Percentiles rank a stretch among this genome's conserved stretches.
phyloP scores from a whole-genome alignment of 148 eudicot genomes.

The Rhododendron ovatum region DNA sequence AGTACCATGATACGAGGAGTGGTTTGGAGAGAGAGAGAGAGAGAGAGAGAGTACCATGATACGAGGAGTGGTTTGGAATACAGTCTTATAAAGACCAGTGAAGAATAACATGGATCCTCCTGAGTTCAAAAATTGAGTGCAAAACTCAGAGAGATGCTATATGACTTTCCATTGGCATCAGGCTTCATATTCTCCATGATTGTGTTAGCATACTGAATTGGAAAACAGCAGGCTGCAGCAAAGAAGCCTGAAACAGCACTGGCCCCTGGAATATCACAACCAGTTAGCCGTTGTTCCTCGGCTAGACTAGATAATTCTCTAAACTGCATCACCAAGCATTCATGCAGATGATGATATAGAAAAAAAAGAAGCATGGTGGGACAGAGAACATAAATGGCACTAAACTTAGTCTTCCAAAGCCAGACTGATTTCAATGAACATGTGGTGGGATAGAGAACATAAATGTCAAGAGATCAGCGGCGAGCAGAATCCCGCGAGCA shows the following conservation, averaged over 20 bases:
- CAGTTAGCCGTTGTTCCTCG: neutral
- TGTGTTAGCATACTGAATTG: neutral
- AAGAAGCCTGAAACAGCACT: slow-evolving; percentile 4
- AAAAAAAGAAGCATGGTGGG: neutral
- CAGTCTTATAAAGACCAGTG: neutral
- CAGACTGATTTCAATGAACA: neutral
- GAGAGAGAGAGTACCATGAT: slow-evolving; percentile 4
- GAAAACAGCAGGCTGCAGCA: neutral
- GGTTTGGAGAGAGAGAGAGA: neutral
- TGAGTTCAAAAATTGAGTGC: neutral
- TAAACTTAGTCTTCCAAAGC: neutral
- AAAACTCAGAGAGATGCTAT: neutral
- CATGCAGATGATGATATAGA: neutral
- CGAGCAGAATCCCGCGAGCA: neutral
- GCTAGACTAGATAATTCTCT: neutral
- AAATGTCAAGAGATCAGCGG: neutral
- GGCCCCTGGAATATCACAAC: neutral
- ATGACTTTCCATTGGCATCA: neutral
- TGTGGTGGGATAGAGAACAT: neutral
- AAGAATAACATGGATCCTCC: neutral
- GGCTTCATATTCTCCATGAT: neutral
- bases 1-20: neutral
- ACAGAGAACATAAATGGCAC: neutral
- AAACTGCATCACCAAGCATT: neutral
- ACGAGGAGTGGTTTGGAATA: neutral